Evolutionary conservation across 2,329 filamentous ascomycete species (phyloP), one percentile per base, ranked within the genome.

Genomic region (Thielaviopsis euricoi): DNA sequence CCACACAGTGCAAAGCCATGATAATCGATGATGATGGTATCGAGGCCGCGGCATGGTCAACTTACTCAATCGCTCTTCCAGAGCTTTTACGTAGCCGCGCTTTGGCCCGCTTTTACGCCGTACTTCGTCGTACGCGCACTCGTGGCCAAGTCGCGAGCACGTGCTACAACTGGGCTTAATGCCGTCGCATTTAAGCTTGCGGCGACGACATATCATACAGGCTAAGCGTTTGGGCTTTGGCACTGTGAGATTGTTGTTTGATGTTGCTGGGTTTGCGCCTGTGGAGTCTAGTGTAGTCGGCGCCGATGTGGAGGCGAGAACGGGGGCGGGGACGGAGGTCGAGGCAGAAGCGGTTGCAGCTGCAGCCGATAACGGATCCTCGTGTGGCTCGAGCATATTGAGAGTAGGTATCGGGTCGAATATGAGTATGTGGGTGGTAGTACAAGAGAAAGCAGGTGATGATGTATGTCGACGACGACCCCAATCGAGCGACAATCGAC

Each of bases 101-200:
- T 95, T 95, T 2, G 90, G 90, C 2, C 90, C 90, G 69, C 89
- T 95, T 80, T 95, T 95, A 72, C 89, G 87, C 68, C 90, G 81
- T 65, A 91, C 85, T 73, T 95, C 89, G 67, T 95, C 89, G 67
- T 95, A 95, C 61, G 86, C 83, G 72, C 90, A 95, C 58, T 85
- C 80, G 70, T 96, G 90, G 50, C 87, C 84, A 55, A 95, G 74
- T n/a, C 90, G 78, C 33, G 86, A 83, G 70, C 90, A 96, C 25
- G 89, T 95, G 65, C 86, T 89, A 68, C 90, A 95, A 64, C 86
- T 88, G 22, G 90, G 90, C 62, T 86, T 83, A 56, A 79, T 74
- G 43, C 89, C 89, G 68, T 96, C 90, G 70, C 90, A 96, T 71
- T 86, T 86, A 64, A 96, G 75, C 73, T 97, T 97, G 67, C 91